Base-by-base conservation (phyloP, 2,329 filamentous ascomycete genomes). In the Cercospora sesami region DNA sequence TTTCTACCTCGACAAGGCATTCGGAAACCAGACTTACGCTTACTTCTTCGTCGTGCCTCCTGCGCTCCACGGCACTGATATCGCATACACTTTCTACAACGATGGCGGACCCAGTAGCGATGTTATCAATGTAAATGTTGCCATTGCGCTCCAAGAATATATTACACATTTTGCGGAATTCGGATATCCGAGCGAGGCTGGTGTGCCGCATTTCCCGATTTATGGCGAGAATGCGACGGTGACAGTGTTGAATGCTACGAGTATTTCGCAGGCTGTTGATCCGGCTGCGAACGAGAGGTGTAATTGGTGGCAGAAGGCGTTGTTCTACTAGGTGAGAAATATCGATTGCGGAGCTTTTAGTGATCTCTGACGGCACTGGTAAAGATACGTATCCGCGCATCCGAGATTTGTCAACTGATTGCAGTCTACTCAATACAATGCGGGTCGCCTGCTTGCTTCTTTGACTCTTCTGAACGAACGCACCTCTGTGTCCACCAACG, bases 31-130 rank as follows among this genome's bases (percentile, higher is more conserved):
- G 16, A 84, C 83, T 0, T 85, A 84, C 73, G 79, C 79, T 1
- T 87, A 87, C 77, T 76, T 83, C 36, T 88, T 87, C 73, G 78
- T 81, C 18, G 80, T 86, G 1, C 82, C 83, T 0, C 85, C 86
- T 0, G 85, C 80, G 4, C 78, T 86, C 30, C 86, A 89, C 72
- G 85, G 82, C 18, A 75, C 81, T 60, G 86, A 88, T 70, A 71
- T 86, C 4, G 68, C 80, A 0, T 87, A 86, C 72, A 85, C 84
- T 0, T 87, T 83, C 77, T 88, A 82, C 78, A 81, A 83, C 60
- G 72, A 72, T 16, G 72, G 69, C 4, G 57, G 42, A 6, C 36
- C 39, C 12, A 48, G n/a, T 16, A 21, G 14, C 14, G n/a, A 14
- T 18, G 64, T 66, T 16, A 70, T 69, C 2, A 55, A 69, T 1